Evolutionary conservation across 441 rosid genomes (phyloP).

Genomic region (Populus tomentosa): DNA sequence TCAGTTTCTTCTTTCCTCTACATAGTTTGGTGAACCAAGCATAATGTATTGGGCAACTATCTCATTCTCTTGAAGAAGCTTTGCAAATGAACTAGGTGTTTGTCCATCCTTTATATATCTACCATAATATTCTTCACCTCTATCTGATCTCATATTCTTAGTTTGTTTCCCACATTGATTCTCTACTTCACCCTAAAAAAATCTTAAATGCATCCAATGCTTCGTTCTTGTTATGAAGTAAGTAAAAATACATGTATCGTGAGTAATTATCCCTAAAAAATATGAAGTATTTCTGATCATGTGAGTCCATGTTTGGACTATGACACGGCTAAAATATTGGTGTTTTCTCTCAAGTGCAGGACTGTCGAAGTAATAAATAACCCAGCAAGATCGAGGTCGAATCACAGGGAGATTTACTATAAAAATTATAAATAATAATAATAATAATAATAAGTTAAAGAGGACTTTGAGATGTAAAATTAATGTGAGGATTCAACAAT

Average conservation of each 20-base stretch:
- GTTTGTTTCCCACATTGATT: not conserved
- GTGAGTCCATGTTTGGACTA: not conserved
- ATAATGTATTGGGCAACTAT: not conserved
- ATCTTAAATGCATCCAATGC: slow-evolving; percentile 2
- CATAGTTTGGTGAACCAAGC: not conserved
- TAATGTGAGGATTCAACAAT: too few relatives aligned
- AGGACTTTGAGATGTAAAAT: too few relatives aligned
- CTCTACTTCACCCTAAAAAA: not conserved
- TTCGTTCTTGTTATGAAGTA: slow-evolving; percentile 11
- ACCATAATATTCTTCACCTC: not conserved
- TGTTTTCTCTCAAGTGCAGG: too few relatives aligned
- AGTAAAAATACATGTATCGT: not conserved
- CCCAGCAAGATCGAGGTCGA: too few relatives aligned
- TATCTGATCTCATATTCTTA: not conserved
- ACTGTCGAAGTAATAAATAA: too few relatives aligned
- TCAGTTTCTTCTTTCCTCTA: not conserved
- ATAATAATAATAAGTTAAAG: too few relatives aligned
- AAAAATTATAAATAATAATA: too few relatives aligned
- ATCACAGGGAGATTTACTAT: too few relatives aligned
- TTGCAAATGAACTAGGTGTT: not conserved
- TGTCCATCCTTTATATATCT: not conserved
- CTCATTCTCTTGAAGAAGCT: not conserved
- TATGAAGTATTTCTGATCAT: not conserved
- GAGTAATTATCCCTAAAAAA: too few relatives aligned
- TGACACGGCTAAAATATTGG: too few relatives aligned